Conservation (phyloP, 2,329 filamentous ascomycete species). For the Chaetomium globosum region DNA sequence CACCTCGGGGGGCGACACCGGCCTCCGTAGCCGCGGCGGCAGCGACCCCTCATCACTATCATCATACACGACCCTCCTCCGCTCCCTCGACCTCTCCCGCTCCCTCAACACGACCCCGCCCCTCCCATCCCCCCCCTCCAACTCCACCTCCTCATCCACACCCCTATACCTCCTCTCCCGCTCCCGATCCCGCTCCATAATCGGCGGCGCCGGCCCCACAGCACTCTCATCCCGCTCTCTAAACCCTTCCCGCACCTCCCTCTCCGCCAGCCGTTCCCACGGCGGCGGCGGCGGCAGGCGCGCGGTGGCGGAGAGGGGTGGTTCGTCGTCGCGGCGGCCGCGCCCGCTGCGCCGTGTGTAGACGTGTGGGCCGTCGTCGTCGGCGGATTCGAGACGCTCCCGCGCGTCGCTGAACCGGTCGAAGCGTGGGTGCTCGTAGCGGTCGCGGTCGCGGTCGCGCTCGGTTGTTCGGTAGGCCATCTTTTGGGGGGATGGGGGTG, state of each 20-base stretch:
- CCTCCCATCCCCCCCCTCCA: too few relatives aligned
- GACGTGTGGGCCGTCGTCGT: constrained; percentile 50
- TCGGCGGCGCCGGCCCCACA: constrained; percentile 31
- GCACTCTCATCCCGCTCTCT: constrained; percentile 46
- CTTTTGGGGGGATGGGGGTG: neutral
- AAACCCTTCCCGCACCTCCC: constrained; percentile 13
- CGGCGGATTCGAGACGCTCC: constrained; percentile 38
- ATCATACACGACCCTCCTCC: constrained; percentile 53
- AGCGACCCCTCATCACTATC: neutral
- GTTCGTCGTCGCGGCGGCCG: too few relatives aligned
- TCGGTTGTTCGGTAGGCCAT: constrained; percentile 35
- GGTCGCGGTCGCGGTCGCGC: constrained; percentile 52
- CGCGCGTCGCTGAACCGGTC: constrained; percentile 55
- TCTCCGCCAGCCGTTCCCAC: neutral
- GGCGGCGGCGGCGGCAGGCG: constrained; percentile 35
- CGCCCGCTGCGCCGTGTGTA: constrained; percentile 44
- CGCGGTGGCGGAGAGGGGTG: neutral
- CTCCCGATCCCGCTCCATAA: neutral
- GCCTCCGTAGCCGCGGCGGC: neutral
- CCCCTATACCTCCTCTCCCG: neutral
- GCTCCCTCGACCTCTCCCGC: constrained; percentile 47
- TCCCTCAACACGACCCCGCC: neutral
- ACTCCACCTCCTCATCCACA: constrained; percentile 47
- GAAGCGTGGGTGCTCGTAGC: constrained; percentile 50
- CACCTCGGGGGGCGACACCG: constrained; percentile 50